phyloP scores from a whole-genome alignment of 2,329 filamentous ascomycete species.

The Botrytis deweyae region DNA sequence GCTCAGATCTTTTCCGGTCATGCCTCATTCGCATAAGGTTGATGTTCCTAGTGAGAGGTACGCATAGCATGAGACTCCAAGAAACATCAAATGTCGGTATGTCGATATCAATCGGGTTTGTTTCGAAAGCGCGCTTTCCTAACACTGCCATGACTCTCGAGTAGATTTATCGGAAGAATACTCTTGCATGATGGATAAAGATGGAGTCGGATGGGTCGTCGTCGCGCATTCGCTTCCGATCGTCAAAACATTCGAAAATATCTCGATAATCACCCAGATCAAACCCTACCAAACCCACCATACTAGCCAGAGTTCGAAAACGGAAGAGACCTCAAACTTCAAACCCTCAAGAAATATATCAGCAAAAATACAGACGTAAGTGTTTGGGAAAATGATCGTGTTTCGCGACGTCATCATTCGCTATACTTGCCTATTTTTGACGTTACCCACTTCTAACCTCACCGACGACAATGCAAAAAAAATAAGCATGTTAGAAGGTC shows the following conservation, averaged over 20 bases:
- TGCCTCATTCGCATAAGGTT: background rate
- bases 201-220: background rate
- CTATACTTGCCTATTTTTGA: background rate
- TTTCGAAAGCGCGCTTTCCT: background rate
- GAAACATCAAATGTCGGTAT: constrained; percentile 1
- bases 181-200: background rate
- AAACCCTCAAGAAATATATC: background rate
- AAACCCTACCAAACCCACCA: background rate
- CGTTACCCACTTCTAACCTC: background rate
- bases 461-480: background rate
- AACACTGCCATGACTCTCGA: background rate
- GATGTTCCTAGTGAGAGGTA: background rate
- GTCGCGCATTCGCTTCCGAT: background rate
- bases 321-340: background rate
- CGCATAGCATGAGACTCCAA: background rate
- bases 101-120: background rate
- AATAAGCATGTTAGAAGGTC: background rate
- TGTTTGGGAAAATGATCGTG: background rate
- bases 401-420: background rate
- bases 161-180: background rate
- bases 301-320: background rate
- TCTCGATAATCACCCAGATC: background rate
- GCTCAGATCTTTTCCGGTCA: background rate
- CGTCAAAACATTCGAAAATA: background rate
- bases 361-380: background rate